Base-by-base conservation (phyloP, 2,329 filamentous ascomycete species). In the Cylindrodendrum hubeiense region DNA sequence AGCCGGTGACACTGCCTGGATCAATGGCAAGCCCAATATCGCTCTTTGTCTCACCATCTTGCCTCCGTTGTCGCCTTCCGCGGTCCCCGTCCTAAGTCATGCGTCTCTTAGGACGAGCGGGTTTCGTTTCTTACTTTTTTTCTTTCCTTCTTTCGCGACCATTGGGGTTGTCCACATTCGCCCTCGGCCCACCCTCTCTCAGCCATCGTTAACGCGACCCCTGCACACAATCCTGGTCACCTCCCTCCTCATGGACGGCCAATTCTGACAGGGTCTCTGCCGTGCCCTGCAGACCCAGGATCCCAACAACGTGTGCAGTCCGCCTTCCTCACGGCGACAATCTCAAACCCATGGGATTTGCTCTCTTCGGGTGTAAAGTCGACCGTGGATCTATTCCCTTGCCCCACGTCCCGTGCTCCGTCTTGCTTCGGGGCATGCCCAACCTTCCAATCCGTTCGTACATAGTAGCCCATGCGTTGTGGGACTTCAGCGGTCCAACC, bases 1-100 rank as follows among this genome's bases (percentile, higher is more conserved):
- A 30, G 34, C 53, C 66, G 53, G 67, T 62, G 65, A 64, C 60
- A 59, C 62, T 65, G 58, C 65, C 57, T 66, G 60, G 56, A 58
- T 70, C 60, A 51, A 67, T 66, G 58, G 46, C 63, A 64, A 66
- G 65, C 67, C 64, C 65, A 63, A 68, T 64, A 67, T 56, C 24
- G n/a, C 63, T 54, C 46, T 67, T 43, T 74, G 72, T 75, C 72
- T 74, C 72, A 75, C 67, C 55, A 56, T 51, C 19, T 30, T 30
- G 43, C 33, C 62, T 56, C 61, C 65, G 26, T 63, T 51, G 62
- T 72, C 58, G 61, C 66, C 64, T 53, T 53, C 65, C 53, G 57
- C 49, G 59, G 65, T 58, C 67, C 59, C 53, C 65, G 61, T 54
- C 44, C 65, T 67, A 67, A 71, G 61, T 65, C 66, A 70, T 72